These are phyloP conservation scores for Lichtheimia ramosa DNA, from an alignment of 371 early-diverging fungal genomes.

Conservation along the genomic window DNA sequence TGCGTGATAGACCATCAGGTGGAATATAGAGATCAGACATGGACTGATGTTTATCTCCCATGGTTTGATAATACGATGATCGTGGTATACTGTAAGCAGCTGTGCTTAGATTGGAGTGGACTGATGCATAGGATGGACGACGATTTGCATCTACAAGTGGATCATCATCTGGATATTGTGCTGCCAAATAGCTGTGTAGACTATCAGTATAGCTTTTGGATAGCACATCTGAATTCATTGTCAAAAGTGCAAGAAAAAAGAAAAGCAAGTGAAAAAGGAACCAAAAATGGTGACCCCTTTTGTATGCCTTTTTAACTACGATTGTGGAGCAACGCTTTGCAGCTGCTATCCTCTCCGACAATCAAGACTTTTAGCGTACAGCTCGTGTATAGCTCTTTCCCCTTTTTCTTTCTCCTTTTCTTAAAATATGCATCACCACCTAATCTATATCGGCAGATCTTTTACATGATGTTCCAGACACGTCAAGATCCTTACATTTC, in stretches of 20 bases:
- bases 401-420: too few species aligned
- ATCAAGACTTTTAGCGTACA: too few species aligned
- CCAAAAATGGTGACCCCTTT: neutral
- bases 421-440: too few species aligned
- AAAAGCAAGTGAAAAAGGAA: neutral
- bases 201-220: constrained; percentile 38
- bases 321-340: too few species aligned
- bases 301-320: too few species aligned
- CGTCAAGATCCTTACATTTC: too few species aligned
- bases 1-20: constrained; percentile 3
- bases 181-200: constrained; percentile 18
- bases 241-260: neutral
- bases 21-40: neutral
- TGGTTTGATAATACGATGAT: neutral
- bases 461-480: too few species aligned
- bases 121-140: constrained; percentile 3
- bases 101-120: constrained; percentile 7
- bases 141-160: neutral
- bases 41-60: neutral
- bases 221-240: constrained; percentile 16
- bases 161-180: constrained; percentile 1
- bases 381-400: too few species aligned
- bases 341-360: too few species aligned
- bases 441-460: too few species aligned
- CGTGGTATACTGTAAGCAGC: neutral